phyloP scores from a whole-genome alignment of 139 green algal genomes.

The Mesostigma viride region DNA sequence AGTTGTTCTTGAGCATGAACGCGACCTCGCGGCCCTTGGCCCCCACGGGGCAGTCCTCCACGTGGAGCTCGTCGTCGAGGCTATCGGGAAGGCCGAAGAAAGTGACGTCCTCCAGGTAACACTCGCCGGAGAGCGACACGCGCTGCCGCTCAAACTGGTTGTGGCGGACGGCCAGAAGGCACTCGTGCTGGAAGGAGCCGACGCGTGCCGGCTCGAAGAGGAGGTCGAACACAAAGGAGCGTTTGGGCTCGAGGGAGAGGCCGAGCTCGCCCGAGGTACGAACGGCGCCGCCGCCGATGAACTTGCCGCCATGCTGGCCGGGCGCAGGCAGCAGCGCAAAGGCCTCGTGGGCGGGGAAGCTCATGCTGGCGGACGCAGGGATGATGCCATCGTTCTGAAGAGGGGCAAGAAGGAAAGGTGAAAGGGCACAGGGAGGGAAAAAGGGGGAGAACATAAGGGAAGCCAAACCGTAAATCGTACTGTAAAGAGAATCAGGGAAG shows the following conservation, averaged over 20 bases:
- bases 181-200: constrained; percentile 23
- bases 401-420: too few relatives aligned
- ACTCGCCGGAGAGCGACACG: constrained; percentile 41
- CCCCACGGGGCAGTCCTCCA: constrained; percentile 46
- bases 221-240: constrained; percentile 36
- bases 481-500: too few relatives aligned
- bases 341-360: too few relatives aligned
- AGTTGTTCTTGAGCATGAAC: constrained; percentile 38
- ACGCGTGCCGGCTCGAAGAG: constrained; percentile 37
- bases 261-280: not conserved
- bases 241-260: constrained; percentile 46
- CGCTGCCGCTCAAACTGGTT: constrained; percentile 66
- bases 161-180: constrained; percentile 34
- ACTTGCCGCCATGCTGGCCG: not conserved
- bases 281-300: not conserved
- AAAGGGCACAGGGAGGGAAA: too few relatives aligned
- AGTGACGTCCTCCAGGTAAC: constrained; percentile 56
- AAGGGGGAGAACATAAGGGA: too few relatives aligned
- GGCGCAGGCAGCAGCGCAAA: not conserved
- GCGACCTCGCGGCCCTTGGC: constrained; percentile 8
- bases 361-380: constrained; percentile 39
- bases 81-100: constrained; percentile 49
- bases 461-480: too few relatives aligned
- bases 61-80: constrained; percentile 43
- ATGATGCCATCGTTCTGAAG: constrained; percentile 63